Conservation (phyloP, 352 stramenopile genomes). For the Phytopythium aichiense region DNA sequence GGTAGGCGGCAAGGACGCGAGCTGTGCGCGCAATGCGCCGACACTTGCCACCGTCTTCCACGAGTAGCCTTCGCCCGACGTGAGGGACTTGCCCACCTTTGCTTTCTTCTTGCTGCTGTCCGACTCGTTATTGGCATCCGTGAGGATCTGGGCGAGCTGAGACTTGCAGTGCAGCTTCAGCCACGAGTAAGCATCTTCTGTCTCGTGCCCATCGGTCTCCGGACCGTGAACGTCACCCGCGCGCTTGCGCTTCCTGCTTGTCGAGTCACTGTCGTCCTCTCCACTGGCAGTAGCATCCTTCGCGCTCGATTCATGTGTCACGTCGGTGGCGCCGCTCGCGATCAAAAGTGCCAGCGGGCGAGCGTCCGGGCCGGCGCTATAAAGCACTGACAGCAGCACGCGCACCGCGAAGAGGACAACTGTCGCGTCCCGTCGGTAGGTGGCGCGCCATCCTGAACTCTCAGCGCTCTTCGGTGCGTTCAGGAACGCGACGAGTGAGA, state of each 20-base stretch:
- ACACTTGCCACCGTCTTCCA: slow-evolving; percentile 7
- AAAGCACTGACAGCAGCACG: slow-evolving; percentile 36
- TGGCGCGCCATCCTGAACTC: slow-evolving; percentile 1
- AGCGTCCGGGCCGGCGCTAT: slow-evolving; percentile 20
- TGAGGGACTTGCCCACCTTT: background rate
- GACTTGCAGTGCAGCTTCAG: slow-evolving; percentile 27
- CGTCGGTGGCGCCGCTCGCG: slow-evolving; percentile 16
- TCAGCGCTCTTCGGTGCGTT: slow-evolving; percentile 8
- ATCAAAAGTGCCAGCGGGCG: slow-evolving; percentile 39
- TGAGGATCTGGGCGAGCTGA: background rate
- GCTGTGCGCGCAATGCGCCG: slow-evolving; percentile 8
- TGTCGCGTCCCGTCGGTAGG: slow-evolving; percentile 19
- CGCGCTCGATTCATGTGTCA: background rate
- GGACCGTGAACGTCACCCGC: background rate
- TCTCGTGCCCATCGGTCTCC: slow-evolving; percentile 5
- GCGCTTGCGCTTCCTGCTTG: slow-evolving; percentile 15
- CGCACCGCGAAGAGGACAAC: slow-evolving; percentile 37
- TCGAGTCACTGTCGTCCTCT: background rate
- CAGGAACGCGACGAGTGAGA: slow-evolving; percentile 50
- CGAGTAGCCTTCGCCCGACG: background rate
- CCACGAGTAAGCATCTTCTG: slow-evolving; percentile 34
- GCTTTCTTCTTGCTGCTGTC: background rate
- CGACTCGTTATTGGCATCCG: background rate
- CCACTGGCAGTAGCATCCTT: background rate
- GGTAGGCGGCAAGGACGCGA: slow-evolving; percentile 16